Conservation (phyloP, 2,329 filamentous ascomycete genomes). For the Kalmusia sp. region DNA sequence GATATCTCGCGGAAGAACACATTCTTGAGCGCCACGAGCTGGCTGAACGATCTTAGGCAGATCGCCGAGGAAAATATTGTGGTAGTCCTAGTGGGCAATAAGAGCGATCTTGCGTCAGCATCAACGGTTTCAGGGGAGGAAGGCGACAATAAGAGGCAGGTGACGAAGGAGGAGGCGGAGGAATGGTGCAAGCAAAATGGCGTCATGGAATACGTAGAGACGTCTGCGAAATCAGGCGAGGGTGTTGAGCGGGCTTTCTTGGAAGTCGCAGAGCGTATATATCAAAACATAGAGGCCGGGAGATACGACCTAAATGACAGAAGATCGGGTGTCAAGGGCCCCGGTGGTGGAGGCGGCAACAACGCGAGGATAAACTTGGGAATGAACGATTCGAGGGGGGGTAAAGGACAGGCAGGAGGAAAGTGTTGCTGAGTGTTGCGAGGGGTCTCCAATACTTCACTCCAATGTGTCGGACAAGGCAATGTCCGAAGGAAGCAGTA, state of each 20-base stretch:
- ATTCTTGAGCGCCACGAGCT: constrained; percentile 87
- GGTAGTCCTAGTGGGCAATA: constrained; percentile 94
- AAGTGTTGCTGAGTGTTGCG: constrained; percentile 34
- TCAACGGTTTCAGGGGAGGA: constrained; percentile 42
- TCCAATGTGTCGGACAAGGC: neutral
- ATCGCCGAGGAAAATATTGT: constrained; percentile 97
- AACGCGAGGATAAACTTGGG: constrained; percentile 53
- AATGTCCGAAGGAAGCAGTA: neutral
- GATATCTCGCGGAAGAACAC: constrained; percentile 88
- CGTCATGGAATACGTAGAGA: constrained; percentile 93
- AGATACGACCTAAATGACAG: constrained; percentile 94
- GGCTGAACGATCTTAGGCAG: constrained; percentile 91
- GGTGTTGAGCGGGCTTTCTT: constrained; percentile 93
- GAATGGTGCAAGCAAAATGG: constrained; percentile 88
- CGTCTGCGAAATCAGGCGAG: constrained; percentile 92
- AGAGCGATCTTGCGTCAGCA: constrained; percentile 75
- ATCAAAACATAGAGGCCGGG: constrained; percentile 94
- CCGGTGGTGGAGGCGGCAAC: constrained; percentile 54
- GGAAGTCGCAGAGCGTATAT: constrained; percentile 93
- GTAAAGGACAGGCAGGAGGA: constrained; percentile 41
- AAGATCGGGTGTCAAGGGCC: constrained; percentile 86
- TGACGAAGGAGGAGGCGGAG: constrained; percentile 82
- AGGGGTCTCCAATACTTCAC: too few species aligned
- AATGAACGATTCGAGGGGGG: constrained; percentile 48
- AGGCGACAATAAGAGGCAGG: constrained; percentile 73